Conservation (phyloP, 202 grass and related monocot species). For the Bolboschoenoplectus hybrid region DNA sequence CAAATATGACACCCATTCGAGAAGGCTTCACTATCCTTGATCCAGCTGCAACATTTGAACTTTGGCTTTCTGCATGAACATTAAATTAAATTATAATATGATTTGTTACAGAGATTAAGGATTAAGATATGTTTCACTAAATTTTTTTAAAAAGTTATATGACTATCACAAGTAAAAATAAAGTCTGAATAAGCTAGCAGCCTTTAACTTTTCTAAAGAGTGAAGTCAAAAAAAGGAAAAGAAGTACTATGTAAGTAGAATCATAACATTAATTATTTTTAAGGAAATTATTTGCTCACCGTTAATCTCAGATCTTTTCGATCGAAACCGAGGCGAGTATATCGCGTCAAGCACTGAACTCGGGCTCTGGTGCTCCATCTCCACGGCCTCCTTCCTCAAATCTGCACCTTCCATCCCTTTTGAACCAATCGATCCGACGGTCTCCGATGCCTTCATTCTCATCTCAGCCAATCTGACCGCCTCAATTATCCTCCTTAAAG, state of each 20-base stretch:
- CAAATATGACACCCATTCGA: constrained; percentile 59
- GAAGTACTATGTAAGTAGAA: background rate
- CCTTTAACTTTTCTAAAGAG: constrained; percentile 7
- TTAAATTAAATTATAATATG: constrained; percentile 36
- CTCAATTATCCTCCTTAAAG: constrained; percentile 79
- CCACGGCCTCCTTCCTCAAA: constrained; percentile 23
- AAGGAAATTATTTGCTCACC: constrained; percentile 17
- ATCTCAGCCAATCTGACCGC: constrained; percentile 71
- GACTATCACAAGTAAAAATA: background rate
- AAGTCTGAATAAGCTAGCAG: background rate
- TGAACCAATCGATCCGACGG: constrained; percentile 9
- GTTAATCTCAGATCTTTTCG: constrained; percentile 51
- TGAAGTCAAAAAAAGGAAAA: background rate
- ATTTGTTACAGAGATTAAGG: constrained; percentile 13
- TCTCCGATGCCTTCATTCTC: constrained; percentile 38
- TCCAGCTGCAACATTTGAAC: constrained; percentile 40
- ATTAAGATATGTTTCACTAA: background rate
- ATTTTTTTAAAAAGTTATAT: background rate
- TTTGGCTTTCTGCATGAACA: constrained; percentile 48
- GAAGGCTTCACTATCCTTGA: constrained; percentile 88
- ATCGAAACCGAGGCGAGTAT: constrained; percentile 75
- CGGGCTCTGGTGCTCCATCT: constrained; percentile 65
- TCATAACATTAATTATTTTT: background rate
- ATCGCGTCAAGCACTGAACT: constrained; percentile 89
- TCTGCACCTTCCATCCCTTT: constrained; percentile 38